Evolutionary conservation across 768 basidiomycete species (phyloP).

Genomic region (Boletus eberwhitei): DNA sequence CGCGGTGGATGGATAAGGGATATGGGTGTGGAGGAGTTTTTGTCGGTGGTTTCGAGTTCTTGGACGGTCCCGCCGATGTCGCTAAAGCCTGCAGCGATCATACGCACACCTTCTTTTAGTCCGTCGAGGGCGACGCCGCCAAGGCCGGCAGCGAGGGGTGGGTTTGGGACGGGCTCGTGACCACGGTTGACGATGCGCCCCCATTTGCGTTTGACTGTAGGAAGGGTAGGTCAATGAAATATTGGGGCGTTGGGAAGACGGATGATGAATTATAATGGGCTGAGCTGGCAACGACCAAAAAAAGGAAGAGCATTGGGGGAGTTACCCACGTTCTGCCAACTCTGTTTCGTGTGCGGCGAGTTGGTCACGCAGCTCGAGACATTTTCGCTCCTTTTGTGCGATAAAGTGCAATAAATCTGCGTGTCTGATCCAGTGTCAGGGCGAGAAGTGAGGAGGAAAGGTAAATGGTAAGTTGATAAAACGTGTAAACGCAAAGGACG

Average conservation of each 20-base stretch:
- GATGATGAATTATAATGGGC: too few relatives aligned
- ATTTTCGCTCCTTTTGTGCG: constrained; percentile 83
- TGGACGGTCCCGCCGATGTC: constrained; percentile 29
- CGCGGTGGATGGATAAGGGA: constrained; percentile 1
- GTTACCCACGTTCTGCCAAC: constrained; percentile 52
- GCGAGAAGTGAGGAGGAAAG: neutral
- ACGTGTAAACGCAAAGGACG: neutral
- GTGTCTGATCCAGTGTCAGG: constrained; percentile 45
- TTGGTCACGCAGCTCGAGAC: constrained; percentile 76
- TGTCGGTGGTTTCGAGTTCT: neutral
- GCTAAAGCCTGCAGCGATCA: constrained; percentile 48
- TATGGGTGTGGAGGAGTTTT: neutral
- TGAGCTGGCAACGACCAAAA: neutral
- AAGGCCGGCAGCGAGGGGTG: constrained; percentile 4
- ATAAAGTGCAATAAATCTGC: constrained; percentile 80
- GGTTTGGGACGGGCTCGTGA: constrained; percentile 8
- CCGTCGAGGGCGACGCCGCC: constrained; percentile 44
- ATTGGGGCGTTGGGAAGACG: neutral
- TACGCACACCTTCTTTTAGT: constrained; percentile 61
- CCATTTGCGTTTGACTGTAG: constrained; percentile 77
- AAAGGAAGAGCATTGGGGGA: too few relatives aligned
- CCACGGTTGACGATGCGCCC: constrained; percentile 72
- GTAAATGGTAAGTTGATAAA: neutral
- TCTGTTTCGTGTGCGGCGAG: constrained; percentile 71
- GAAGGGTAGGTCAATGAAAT: neutral